A percentile compares a stretch with the other conserved stretches of the same genome.
These are phyloP conservation scores for Astrephomene gubernaculifera DNA, from an alignment of 139 green algal genomes.

Conservation along the genomic window DNA sequence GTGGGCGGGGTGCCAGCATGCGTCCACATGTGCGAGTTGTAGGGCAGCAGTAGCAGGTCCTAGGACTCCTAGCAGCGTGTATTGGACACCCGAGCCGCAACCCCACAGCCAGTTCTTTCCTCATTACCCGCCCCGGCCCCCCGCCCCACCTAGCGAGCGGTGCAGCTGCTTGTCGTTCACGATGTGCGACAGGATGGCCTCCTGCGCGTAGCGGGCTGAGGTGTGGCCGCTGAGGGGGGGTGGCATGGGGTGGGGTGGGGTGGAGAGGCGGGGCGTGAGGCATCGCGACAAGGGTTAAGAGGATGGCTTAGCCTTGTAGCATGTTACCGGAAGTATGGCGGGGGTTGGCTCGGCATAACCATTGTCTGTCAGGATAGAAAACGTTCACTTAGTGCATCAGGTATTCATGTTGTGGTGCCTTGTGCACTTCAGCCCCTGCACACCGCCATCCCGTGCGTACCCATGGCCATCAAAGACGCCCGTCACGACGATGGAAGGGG, in stretches of 20 bases:
- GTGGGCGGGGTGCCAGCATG: not conserved
- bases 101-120: too few relatives aligned
- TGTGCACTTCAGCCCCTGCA: not conserved
- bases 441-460: not conserved
- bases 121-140: not conserved
- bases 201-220: constrained; percentile 5
- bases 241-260: not conserved
- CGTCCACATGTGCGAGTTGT: not conserved
- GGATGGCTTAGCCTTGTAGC: not conserved
- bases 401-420: not conserved
- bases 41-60: not conserved
- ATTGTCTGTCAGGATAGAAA: not conserved
- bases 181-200: not conserved
- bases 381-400: not conserved
- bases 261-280: not conserved
- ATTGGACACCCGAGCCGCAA: not conserved
- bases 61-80: not conserved
- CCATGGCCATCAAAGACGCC: constrained; percentile 37
- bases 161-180: constrained; percentile 9
- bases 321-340: not conserved
- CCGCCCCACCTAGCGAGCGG: not conserved
- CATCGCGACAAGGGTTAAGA: not conserved
- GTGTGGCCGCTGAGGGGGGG: not conserved
- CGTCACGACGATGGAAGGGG: constrained; percentile 10
- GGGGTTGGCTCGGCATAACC: not conserved